Conservation (phyloP, 306 rosid species). For the Ceratonia siliqua region DNA sequence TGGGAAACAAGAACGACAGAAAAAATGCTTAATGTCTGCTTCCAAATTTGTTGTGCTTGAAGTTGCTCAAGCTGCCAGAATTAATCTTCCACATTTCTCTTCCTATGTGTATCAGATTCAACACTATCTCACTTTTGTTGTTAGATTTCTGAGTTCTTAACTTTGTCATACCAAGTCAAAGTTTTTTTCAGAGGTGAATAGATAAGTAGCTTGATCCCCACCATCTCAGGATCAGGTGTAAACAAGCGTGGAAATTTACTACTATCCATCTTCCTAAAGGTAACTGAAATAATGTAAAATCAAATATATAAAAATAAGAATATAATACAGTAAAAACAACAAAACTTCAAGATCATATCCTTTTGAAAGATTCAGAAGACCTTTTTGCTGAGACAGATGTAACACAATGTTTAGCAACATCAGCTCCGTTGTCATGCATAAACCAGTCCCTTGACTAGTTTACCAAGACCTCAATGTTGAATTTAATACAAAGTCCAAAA, state of each 20-base stretch:
- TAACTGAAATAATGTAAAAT: conserved; percentile 65
- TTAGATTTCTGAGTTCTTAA: conserved; percentile 10
- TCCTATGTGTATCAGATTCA: conserved; percentile 1
- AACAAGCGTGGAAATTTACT: conserved; percentile 48
- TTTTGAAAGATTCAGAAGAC: conserved; percentile 25
- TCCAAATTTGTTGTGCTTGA: conserved; percentile 15
- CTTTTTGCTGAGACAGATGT: conserved; percentile 56
- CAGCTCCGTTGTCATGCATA: conserved; percentile 58
- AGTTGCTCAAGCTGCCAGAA: conserved; percentile 24
- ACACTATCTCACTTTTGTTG: not conserved
- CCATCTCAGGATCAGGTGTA: conserved; percentile 44
- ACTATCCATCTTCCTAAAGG: conserved; percentile 63
- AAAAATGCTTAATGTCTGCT: no score
- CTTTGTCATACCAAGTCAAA: not conserved
- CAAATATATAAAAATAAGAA: not conserved
- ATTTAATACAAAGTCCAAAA: not conserved
- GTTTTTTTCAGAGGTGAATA: conserved; percentile 15
- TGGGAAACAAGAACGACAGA: no score
- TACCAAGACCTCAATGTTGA: not conserved
- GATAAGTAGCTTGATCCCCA: conserved; percentile 41
- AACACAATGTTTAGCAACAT: conserved; percentile 59
- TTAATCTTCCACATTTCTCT: conserved; percentile 18
- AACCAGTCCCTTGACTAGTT: not conserved
- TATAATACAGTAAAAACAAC: not conserved
- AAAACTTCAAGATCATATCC: not conserved